These are phyloP conservation scores for Santalum album DNA, from an alignment of 164 flowering plant species.

Conservation along the genomic window DNA sequence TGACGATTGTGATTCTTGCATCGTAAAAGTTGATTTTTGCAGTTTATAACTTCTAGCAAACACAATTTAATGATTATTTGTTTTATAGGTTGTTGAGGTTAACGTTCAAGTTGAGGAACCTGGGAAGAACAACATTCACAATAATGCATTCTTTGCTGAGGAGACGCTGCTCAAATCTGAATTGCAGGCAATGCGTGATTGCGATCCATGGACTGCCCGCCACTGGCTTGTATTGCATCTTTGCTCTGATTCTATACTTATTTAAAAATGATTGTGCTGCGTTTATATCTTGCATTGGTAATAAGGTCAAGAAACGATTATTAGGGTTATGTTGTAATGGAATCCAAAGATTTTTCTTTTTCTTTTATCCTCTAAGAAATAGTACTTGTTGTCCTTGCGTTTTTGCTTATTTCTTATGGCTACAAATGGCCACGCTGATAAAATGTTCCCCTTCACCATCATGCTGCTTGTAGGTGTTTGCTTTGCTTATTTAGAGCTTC, in stretches of 20 bases:
- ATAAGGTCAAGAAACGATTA: too few species aligned
- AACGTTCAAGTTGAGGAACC: slow-evolving; percentile 75
- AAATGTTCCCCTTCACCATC: too few species aligned
- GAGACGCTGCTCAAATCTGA: slow-evolving; percentile 72
- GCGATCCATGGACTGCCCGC: slow-evolving; percentile 72
- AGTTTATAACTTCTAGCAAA: too few species aligned
- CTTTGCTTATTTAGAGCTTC: too few species aligned
- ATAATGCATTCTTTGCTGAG: slow-evolving; percentile 84
- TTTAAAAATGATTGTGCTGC: not conserved
- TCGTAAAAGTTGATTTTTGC: too few species aligned
- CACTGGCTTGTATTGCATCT: slow-evolving; percentile 75
- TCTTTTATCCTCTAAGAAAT: too few species aligned
- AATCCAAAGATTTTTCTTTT: too few species aligned
- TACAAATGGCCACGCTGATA: too few species aligned
- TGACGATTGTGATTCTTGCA: not conserved
- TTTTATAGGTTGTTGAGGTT: slow-evolving; percentile 68
- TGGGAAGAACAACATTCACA: slow-evolving; percentile 69
- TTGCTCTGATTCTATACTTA: not conserved
- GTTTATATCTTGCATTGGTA: not conserved
- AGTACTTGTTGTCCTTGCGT: too few species aligned
- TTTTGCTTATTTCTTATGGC: too few species aligned
- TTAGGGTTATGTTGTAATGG: too few species aligned
- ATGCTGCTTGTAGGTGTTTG: too few species aligned
- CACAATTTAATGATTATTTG: not conserved
- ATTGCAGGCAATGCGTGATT: slow-evolving; percentile 83